These are phyloP conservation scores for Trypanosoma melophagium DNA, from an alignment of 208 protist species.

Conservation along the genomic window DNA sequence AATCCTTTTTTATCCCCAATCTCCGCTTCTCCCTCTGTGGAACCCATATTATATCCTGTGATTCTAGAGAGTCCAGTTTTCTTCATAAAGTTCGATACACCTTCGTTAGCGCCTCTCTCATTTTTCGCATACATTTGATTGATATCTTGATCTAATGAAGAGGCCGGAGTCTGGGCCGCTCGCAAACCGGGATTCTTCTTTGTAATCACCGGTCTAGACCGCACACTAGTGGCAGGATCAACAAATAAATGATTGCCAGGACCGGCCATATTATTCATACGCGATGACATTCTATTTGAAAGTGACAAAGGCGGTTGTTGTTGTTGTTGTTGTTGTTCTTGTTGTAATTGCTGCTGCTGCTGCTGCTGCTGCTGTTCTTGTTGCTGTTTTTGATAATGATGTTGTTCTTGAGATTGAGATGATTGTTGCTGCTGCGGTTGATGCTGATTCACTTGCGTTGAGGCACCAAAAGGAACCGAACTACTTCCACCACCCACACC, in stretches of 20 bases:
- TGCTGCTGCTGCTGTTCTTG: not conserved
- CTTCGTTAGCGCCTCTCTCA: slow-evolving; percentile 8
- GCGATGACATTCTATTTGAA: not conserved
- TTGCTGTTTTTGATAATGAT: slow-evolving; percentile 23
- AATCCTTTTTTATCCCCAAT: slow-evolving; percentile 9
- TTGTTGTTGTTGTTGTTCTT: slow-evolving; percentile 19
- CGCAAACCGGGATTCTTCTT: slow-evolving; percentile 19
- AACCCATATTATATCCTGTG: slow-evolving; percentile 46
- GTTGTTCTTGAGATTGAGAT: slow-evolving; percentile 9
- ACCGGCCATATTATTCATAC: not conserved
- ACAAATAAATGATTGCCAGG: slow-evolving; percentile 45
- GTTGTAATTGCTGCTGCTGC: slow-evolving; percentile 14
- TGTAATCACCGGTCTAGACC: slow-evolving; percentile 24
- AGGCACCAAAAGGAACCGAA: slow-evolving; percentile 1
- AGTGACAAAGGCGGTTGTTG: slow-evolving; percentile 4
- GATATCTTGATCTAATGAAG: slow-evolving; percentile 17
- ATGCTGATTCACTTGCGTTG: not conserved
- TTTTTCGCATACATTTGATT: slow-evolving; percentile 18
- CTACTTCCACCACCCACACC: slow-evolving; percentile 8
- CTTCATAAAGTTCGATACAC: slow-evolving; percentile 45
- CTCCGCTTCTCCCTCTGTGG: not conserved
- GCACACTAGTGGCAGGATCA: slow-evolving; percentile 33
- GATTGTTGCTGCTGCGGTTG: slow-evolving; percentile 16
- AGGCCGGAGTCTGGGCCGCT: slow-evolving; percentile 2
- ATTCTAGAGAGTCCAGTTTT: slow-evolving; percentile 46